Base-by-base conservation (phyloP, 768 basidiomycete genomes). In the Kwoniella sp. region DNA sequence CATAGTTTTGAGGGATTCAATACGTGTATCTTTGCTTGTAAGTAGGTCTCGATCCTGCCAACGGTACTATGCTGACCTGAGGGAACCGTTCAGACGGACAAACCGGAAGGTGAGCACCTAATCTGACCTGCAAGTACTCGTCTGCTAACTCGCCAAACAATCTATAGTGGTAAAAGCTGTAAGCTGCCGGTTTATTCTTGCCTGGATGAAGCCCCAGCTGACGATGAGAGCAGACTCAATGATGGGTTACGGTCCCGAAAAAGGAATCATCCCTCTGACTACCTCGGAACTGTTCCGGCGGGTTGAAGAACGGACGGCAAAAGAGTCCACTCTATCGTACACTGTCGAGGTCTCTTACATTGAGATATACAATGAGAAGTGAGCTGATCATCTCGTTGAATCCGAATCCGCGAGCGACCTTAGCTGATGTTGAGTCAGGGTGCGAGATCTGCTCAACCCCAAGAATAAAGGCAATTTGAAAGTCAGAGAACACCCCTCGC, bases 331-430 rank as follows among this genome's bases (percentile, higher is more conserved):
- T 72, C 72, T 93, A 65, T 87, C 83, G 63, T 95, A 93, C 74
- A 89, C 90, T 1, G 94, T 99, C 47, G 95, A 98, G 82, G 94
- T 96, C n/a, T 96, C 93, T 4, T 97, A 96, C 78, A 96, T 96
- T 67, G 94, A 95, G 86, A 81, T 81, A 45, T 79, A 79, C 71
- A 77, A 79, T 45, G 76, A 76, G 61, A 81, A 75, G 73, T 75
- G 31, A 45, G 76, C 55, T 15, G 29, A 5, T 2, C 50, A 9
- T 22, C 37, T 13, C n/a, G 45, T 29, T 25, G 2, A 8, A 37
- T 17, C 20, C 17, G 23, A 30, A 3, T 37, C n/a, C 28, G 22
- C 54, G 17, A 31, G 17, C 20, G 8, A 8, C 28, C 4, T 25
- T 25, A 28, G 38, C 59, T 65, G 58, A 65, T 31, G 20, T 29